Evolutionary conservation across 192 early-diverging fungal species (phyloP).

Genomic region (Entomortierella parvispora): DNA sequence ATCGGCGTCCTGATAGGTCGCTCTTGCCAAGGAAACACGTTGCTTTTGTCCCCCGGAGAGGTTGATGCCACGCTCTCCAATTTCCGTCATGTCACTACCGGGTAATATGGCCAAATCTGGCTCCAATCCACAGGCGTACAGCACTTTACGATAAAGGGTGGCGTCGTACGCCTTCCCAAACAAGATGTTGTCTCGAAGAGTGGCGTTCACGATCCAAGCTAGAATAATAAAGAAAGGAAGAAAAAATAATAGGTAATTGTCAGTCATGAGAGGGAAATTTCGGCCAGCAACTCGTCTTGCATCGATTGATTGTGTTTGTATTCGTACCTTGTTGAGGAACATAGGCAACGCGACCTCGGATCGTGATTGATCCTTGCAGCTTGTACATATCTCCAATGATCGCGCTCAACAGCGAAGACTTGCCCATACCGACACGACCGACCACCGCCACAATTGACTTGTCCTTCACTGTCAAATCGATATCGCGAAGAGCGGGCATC

Average conservation of each 20-base stretch:
- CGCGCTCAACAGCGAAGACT: constrained; percentile 55
- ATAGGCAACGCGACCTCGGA: constrained; percentile 76
- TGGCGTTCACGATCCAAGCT: constrained; percentile 95
- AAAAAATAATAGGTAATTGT: constrained; percentile 58
- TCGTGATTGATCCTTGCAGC: constrained; percentile 62
- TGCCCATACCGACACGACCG: constrained; percentile 55
- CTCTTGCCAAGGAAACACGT: constrained; percentile 66
- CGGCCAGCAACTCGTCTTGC: too few species aligned
- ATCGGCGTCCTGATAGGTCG: constrained; percentile 88
- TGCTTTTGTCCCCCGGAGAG: constrained; percentile 92
- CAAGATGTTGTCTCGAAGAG: constrained; percentile 88
- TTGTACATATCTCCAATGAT: constrained; percentile 90
- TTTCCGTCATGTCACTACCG: constrained; percentile 91
- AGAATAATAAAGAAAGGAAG: constrained; percentile 6
- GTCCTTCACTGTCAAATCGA: constrained; percentile 48
- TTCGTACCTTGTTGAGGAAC: constrained; percentile 31
- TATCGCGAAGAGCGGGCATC: constrained; percentile 26
- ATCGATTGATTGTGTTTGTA: too few species aligned
- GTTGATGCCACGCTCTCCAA: constrained; percentile 90
- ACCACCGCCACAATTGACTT: constrained; percentile 41
- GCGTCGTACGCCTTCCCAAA: constrained; percentile 81
- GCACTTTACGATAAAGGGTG: constrained; percentile 65
- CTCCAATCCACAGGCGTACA: constrained; percentile 83
- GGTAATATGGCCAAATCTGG: constrained; percentile 84
- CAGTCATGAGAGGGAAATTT: constrained; percentile 62